Evolutionary conservation across 1,139 yeast species (phyloP), one percentile per base, ranked within the genome.

Genomic region (Keqinozyma sinolaborantium): DNA sequence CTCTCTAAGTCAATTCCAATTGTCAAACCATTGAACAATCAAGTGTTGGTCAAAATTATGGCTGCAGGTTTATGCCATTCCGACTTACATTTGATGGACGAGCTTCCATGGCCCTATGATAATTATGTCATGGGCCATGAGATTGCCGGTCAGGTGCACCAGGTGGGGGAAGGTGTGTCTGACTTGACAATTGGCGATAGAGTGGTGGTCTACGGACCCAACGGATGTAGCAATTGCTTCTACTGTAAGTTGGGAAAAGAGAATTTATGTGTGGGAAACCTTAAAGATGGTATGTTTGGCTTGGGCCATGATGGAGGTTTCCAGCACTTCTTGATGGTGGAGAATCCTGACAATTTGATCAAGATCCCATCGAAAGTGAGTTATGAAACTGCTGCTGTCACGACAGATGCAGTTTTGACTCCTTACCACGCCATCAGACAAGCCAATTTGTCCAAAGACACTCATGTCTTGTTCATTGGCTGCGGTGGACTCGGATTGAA

Each of bases 41-140:
- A 18, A 18, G 55, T 70, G 2, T 51, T 71, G 13, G 47, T 71
- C 30, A 65, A 69, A 43, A 53, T 71, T 16, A 66, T 65, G 33
- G 76, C 72, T 1, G 72, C 70, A 2, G 77, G 77, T 3, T 53
- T 71, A 34, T 71, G 77, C 46, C 61, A 59, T 41, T 63, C 72
- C 28, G 77, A 71, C 41, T 58, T 68, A 12, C 75, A 70, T 40
- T 50, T 68, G 14, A 47, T 70, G 23, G 14, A 30, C 9, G 28
- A 31, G 20, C 29, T 41, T 25, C 48, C 62, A 30, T 18, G 21
- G 21, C 21, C 21, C 7, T 18, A 18, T 10, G 40, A 49, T 14
- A 49, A 51, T 25, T 69, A 64, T 42, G 60, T 70, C 14, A 64
- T 73, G 67, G 79, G 79, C 12, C 78, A 73, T 46, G 79, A 73